Base-by-base conservation (phyloP, 768 basidiomycete species). In the Xerocomus spinulosus region DNA sequence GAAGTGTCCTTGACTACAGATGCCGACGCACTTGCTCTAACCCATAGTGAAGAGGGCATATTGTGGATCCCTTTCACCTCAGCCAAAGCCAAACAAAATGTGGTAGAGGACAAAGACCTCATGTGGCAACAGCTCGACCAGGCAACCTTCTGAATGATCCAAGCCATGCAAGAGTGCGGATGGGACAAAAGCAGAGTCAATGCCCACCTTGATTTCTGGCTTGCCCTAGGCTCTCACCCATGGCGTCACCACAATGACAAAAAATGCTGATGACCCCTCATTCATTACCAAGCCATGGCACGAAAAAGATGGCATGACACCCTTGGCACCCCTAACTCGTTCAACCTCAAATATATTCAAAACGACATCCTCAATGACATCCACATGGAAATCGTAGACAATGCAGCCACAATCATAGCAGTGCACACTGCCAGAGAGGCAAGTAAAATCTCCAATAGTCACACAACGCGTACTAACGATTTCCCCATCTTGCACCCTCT, bases 91-190 rank as follows among this genome's bases (percentile, higher is more conserved):
- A 49, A 44, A 15, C 21, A 39, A 10, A 14, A 26, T 0, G 7
- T 49, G n/a, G 36, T 49, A 15, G 14, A 25, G 2, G 48, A 49
- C 24, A 2, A 44, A 6, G 40, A 48, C 7, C 46, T 48, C 14
- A 28, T 40, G 13, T 48, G 46, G 46, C 6, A 32, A 0, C 24
- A 49, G n/a, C 7, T 49, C 8, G 35, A 49, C 6, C n/a, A 49
- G 32, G 42, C 48, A 1, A 24, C 42, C 17, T 42, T 17, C 5
- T 24, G 21, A 14, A n/a, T 49, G 1, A 25, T 49, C 2, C 42
- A 44, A 25, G 42, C 35, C 0, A 49, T 49, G 36, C 3, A 5
- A 12, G 48, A 49, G 3, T 15, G 2, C 0, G 37, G 15, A 0
- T 49, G 48, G 42, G 12, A 5, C 2, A 2, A 35, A 14, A 26